These are phyloP conservation scores for Talaromyces sp. DNA, from an alignment of 2,329 filamentous ascomycete genomes.

Conservation along the genomic window DNA sequence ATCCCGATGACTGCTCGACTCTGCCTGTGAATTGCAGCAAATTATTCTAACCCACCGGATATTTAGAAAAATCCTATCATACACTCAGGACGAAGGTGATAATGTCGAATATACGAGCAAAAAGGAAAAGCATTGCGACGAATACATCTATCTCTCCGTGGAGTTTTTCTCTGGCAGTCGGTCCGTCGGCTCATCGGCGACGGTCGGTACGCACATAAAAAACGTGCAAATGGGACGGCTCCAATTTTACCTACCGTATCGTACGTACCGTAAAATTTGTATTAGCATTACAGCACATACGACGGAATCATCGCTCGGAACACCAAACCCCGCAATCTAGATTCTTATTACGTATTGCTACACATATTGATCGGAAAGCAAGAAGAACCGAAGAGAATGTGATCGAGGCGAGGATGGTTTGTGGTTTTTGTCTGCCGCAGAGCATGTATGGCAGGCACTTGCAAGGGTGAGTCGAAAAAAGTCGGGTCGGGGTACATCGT, in stretches of 20 bases:
- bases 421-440: not conserved
- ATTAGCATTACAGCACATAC: not conserved
- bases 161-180: not conserved
- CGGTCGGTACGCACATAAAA: not conserved
- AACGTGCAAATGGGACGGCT: slow-evolving; percentile 1
- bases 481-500: slow-evolving; percentile 3
- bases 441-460: not conserved
- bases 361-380: not conserved
- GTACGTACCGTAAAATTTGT: not conserved
- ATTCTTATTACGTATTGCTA: slow-evolving; percentile 7
- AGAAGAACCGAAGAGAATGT: not conserved
- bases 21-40: not conserved
- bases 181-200: slow-evolving; percentile 1
- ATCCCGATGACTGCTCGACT: slow-evolving; percentile 2
- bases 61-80: not conserved
- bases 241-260: not conserved
- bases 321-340: not conserved
- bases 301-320: not conserved
- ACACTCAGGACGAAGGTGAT: not conserved
- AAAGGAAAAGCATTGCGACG: not conserved
- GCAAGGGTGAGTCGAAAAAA: not conserved
- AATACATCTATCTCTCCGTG: not conserved
- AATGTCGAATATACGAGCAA: not conserved
- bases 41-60: not conserved
- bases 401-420: not conserved